Evolutionary conservation across 176 grass and related monocot genomes (phyloP).

Genomic region (Leersia perrieri): DNA sequence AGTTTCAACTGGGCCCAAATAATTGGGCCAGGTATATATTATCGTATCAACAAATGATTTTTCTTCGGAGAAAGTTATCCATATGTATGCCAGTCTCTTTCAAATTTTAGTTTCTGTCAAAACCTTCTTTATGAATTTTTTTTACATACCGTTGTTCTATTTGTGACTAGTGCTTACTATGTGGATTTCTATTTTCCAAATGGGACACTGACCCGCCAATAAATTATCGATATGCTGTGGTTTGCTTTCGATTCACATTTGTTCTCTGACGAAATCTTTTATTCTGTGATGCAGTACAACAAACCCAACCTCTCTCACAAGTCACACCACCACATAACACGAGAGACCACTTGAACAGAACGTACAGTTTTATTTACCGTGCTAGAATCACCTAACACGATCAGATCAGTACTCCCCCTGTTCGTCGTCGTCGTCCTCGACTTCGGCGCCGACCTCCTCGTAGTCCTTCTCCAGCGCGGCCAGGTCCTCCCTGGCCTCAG

Average conservation of each 20-base stretch:
- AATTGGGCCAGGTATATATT: too few relatives aligned
- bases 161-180: too few relatives aligned
- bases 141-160: too few relatives aligned
- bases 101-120: too few relatives aligned
- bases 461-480: slow-evolving; percentile 79
- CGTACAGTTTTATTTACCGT: neutral
- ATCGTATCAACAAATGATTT: too few relatives aligned
- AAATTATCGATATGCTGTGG: neutral
- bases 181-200: neutral
- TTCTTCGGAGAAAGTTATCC: too few relatives aligned
- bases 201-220: neutral
- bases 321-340: neutral
- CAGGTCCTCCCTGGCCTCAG: slow-evolving; percentile 76
- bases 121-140: too few relatives aligned
- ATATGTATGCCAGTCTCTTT: too few relatives aligned
- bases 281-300: neutral
- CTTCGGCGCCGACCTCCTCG: slow-evolving; percentile 69
- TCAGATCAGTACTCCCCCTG: slow-evolving; percentile 46
- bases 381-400: neutral
- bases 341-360: neutral
- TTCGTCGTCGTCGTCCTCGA: slow-evolving; percentile 51
- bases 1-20: too few relatives aligned
- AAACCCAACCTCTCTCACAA: neutral
- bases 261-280: neutral
- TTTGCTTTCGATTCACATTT: neutral